Base-by-base conservation (phyloP, 2,329 filamentous ascomycete genomes). In the Alternaria metachromatica region DNA sequence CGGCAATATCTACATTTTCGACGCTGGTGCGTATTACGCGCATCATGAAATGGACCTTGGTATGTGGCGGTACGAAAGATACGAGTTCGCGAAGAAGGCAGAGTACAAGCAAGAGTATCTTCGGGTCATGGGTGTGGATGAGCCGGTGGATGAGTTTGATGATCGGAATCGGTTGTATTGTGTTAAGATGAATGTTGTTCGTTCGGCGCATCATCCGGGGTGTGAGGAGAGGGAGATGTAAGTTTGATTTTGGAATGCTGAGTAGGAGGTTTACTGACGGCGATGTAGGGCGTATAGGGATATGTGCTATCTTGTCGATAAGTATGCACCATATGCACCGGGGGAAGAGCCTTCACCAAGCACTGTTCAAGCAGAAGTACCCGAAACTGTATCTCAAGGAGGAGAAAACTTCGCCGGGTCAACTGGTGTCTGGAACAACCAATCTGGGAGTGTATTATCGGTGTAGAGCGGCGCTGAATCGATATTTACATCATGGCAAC, bases 371-470 rank as follows among this genome's bases (percentile, higher is more conserved):
- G 30, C 8, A 1, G 30, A 37, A 15, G 1, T 50, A 1, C 1
- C 48, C 6, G 26, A 7, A 13, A 20, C 48, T 1, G 1, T 15
- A 28, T 15, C 10, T 6, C n/a, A 50, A 9, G 48, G 4, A 30
- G n/a, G 7, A 21, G 15, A 30, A 0, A 13, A n/a, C 11, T 20
- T 3, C 12, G 11, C 10, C 2, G 30, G 25, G 3, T 13, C 6
- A 0, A 3, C 46, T 30, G 11, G 10, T 8, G n/a, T 15, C 0
- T 13, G 2, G 46, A 20, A 20, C 0, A 0, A 9, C 1, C 46
- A 0, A 20, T 4, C 2, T 50, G 15, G 0, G 2, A 15, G 2
- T 2, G 0, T 3, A 20, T 12, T 50, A 18, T 50, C 46, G n/a
- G 25, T 10, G 46, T 28, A 33, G 2, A 33, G 30, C 1, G 15